phyloP scores from a whole-genome alignment of 1,284 basidiomycete species.

The Cryptococcus jaspeensis region DNA sequence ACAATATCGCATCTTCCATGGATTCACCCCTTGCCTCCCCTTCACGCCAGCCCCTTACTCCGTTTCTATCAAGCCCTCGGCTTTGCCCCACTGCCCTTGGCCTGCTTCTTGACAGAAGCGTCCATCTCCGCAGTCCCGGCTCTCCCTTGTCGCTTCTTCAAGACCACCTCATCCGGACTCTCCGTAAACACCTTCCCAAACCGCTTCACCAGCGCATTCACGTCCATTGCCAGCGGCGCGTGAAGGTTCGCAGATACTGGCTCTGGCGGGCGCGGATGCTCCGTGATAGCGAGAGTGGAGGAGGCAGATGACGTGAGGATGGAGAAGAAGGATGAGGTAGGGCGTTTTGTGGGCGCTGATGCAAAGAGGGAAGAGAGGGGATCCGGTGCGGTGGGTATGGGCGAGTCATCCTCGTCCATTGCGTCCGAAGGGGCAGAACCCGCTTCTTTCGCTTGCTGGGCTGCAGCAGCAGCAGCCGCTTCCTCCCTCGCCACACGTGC shows the following conservation, averaged over 20 bases:
- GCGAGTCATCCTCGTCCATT: constrained; percentile 10
- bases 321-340: constrained; percentile 40
- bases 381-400: not conserved
- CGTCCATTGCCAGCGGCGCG: constrained; percentile 32
- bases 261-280: not conserved
- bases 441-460: constrained; percentile 1
- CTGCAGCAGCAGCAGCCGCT: constrained; percentile 19
- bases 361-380: constrained; percentile 13
- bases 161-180: constrained; percentile 58
- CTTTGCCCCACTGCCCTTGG: constrained; percentile 10
- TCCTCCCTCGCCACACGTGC: constrained; percentile 35
- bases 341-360: not conserved
- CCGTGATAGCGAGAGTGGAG: not conserved
- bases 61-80: constrained; percentile 10
- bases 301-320: constrained; percentile 36
- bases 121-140: constrained; percentile 37
- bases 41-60: not conserved
- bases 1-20: not conserved
- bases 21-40: not conserved
- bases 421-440: constrained; percentile 5
- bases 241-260: constrained; percentile 28
- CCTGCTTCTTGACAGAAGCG: constrained; percentile 15
- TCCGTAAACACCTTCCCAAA: constrained; percentile 43
- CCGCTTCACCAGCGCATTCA: constrained; percentile 23
- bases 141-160: constrained; percentile 54